Evolutionary conservation across 306 rosid genomes (phyloP).

Genomic region (Echinosophora koreensis): DNA sequence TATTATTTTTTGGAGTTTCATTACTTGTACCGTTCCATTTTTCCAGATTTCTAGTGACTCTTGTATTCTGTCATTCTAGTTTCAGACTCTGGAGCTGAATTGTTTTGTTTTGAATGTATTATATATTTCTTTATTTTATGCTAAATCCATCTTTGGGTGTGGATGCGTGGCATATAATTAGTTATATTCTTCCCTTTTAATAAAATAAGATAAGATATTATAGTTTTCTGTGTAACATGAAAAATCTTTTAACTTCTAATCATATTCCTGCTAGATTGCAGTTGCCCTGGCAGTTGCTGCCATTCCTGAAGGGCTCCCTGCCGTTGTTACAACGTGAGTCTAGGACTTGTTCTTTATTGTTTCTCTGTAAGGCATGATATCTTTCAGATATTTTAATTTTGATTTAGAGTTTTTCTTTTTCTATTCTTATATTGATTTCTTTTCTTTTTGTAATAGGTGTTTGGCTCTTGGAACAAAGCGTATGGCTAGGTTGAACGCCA

Average conservation of each 20-base stretch:
- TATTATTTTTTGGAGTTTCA: conserved; percentile 17
- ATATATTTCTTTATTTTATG: conserved; percentile 2
- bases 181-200: conserved; percentile 21
- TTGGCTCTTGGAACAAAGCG: conserved; percentile 99
- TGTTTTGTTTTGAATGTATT: conserved; percentile 37
- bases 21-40: conserved; percentile 24
- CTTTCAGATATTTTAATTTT: conserved; percentile 22
- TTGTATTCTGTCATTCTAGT: conserved; percentile 21
- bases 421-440: conserved; percentile 25
- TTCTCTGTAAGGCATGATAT: conserved; percentile 32
- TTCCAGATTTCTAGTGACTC: conserved; percentile 35
- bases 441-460: conserved; percentile 64
- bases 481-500: conserved; percentile 96
- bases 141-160: conserved; percentile 18
- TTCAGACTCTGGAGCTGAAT: conserved; percentile 20
- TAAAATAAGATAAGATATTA: conserved; percentile 20
- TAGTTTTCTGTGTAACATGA: conserved; percentile 39
- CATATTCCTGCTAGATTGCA: conserved; percentile 75
- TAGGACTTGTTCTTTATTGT: conserved; percentile 39
- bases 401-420: not conserved
- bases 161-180: conserved; percentile 16
- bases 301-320: conserved; percentile 99
- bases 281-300: conserved; percentile 99
- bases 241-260: conserved; percentile 45
- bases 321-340: conserved; percentile 97